phyloP scores from a whole-genome alignment of 108 stramenopile genomes.

The Pseudonitzschia multiseries region DNA sequence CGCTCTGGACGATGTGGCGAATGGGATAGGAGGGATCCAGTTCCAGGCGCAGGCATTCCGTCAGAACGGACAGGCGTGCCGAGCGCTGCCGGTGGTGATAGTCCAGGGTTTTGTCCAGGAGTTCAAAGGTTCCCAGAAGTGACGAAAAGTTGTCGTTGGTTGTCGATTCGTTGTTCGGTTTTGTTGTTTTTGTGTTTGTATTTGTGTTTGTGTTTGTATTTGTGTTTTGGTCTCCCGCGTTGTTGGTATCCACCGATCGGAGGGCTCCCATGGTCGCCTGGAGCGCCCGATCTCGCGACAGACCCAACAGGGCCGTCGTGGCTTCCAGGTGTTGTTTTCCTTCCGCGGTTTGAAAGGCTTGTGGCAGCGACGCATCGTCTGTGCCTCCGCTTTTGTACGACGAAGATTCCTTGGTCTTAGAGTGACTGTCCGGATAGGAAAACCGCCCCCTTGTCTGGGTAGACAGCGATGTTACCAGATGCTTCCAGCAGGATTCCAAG shows the following conservation, averaged over 20 bases:
- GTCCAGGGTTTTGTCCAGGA: conserved; percentile 31
- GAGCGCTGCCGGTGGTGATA: conserved; percentile 45
- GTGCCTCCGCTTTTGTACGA: background rate
- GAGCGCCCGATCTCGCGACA: conserved; percentile 37
- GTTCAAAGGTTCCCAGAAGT: conserved; percentile 44
- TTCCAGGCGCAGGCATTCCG: conserved; percentile 58
- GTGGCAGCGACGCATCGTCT: conserved; percentile 20
- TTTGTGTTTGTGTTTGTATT: background rate
- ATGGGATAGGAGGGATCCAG: conserved; percentile 21
- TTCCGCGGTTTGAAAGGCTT: conserved; percentile 46
- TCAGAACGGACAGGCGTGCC: conserved; percentile 43
- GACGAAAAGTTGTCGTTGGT: conserved; percentile 37
- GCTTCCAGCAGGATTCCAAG: conserved; percentile 4
- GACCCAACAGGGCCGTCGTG: conserved; percentile 35
- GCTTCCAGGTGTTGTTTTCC: conserved; percentile 51
- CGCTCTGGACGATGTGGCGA: background rate
- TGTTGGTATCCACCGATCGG: conserved; percentile 2
- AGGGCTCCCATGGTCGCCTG: conserved; percentile 54
- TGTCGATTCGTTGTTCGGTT: conserved; percentile 1
- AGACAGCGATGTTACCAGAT: conserved; percentile 2
- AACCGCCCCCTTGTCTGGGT: conserved; percentile 1
- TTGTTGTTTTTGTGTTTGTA: background rate
- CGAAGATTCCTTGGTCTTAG: background rate
- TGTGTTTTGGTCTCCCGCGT: too few relatives aligned
- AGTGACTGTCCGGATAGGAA: conserved; percentile 10